A percentile compares a stretch with the other conserved stretches of the same genome.
These are phyloP conservation scores for Penicillium maclennaniae DNA, from an alignment of 495 filamentous ascomycete species.

Conservation along the genomic window DNA sequence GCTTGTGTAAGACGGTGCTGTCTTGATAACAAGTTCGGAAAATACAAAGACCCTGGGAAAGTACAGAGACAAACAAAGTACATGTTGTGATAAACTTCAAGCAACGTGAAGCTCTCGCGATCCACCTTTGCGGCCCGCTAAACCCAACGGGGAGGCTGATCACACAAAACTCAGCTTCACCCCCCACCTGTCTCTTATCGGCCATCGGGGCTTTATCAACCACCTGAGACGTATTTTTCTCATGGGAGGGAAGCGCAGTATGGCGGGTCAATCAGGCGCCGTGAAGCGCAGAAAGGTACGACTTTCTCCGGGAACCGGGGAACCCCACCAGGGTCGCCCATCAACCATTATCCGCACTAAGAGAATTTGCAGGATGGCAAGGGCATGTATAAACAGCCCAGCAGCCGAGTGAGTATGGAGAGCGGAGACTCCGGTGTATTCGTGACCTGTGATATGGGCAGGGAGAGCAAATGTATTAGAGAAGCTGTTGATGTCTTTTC, in stretches of 20 bases:
- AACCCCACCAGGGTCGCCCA: not conserved
- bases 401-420: constrained; percentile 46
- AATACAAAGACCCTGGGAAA: not conserved
- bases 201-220: not conserved
- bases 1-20: not conserved
- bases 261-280: constrained; percentile 25
- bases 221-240: not conserved
- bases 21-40: not conserved
- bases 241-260: constrained; percentile 34
- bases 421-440: constrained; percentile 83
- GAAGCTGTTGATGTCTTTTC: constrained; percentile 73
- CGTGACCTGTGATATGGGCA: constrained; percentile 78
- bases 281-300: constrained; percentile 39
- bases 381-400: constrained; percentile 26
- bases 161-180: constrained; percentile 17
- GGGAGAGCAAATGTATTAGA: constrained; percentile 69
- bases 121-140: constrained; percentile 11
- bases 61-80: not conserved
- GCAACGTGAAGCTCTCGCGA: not conserved
- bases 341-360: constrained; percentile 8
- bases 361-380: constrained; percentile 26
- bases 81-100: constrained; percentile 1
- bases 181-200: constrained; percentile 5
- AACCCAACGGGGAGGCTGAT: constrained; percentile 12
- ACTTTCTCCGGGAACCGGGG: not conserved